Conservation (phyloP, 495 filamentous ascomycete species). For the Echria macrotheca region DNA sequence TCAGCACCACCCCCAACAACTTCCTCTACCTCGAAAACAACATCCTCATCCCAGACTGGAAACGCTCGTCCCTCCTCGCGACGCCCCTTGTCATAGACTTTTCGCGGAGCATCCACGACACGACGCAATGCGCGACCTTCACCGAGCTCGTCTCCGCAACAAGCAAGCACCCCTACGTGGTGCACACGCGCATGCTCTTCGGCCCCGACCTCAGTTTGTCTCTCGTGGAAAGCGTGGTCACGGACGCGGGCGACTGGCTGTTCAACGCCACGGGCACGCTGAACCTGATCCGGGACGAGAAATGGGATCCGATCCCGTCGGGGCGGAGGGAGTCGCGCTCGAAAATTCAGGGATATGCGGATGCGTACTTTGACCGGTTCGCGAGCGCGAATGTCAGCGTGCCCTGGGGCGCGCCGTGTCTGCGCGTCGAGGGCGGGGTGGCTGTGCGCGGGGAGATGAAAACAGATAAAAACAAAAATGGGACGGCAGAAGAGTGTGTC, state of each 20-base stretch:
- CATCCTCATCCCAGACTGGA: background rate
- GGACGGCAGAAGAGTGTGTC: background rate
- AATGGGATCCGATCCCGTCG: conserved; percentile 31
- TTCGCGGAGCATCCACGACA: conserved; percentile 23
- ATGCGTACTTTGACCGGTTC: conserved; percentile 37
- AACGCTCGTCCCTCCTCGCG: conserved; percentile 8
- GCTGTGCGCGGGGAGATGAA: conserved; percentile 5
- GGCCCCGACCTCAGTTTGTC: conserved; percentile 16
- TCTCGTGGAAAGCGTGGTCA: conserved; percentile 32
- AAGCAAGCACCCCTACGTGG: conserved; percentile 30
- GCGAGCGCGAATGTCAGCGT: conserved; percentile 27
- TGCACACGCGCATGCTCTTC: conserved; percentile 34
- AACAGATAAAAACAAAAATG: no score
- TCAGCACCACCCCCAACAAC: background rate
- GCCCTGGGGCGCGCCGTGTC: conserved; percentile 32
- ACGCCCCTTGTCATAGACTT: conserved; percentile 17
- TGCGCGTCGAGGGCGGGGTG: conserved; percentile 33
- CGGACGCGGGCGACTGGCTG: conserved; percentile 34
- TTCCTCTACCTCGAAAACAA: background rate
- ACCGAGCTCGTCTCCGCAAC: conserved; percentile 43
- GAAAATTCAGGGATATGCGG: conserved; percentile 29
- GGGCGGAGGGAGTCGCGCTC: conserved; percentile 25
- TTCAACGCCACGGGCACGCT: conserved; percentile 37
- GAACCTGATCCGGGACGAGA: conserved; percentile 26
- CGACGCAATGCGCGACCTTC: conserved; percentile 40